Conservation (phyloP, 306 rosid species). For the Citrullus colocynthis region DNA sequence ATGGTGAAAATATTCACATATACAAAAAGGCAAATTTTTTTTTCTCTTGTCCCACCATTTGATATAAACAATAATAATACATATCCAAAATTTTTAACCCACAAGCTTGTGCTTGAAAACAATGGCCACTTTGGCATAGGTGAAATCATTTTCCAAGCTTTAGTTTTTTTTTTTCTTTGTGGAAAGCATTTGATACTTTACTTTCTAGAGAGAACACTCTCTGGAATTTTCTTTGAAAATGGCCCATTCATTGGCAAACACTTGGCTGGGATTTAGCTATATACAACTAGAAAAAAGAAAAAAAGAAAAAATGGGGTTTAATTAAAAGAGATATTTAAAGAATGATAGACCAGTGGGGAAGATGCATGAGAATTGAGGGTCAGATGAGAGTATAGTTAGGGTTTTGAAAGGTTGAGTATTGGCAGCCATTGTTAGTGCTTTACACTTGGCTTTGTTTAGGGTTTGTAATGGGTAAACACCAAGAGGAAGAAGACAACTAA, state of each 20-base stretch:
- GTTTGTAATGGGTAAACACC: not conserved
- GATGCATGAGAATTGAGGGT: not conserved
- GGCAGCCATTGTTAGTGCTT: slow-evolving; percentile 27
- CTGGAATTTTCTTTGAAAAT: not conserved
- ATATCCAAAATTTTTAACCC: slow-evolving; percentile 1
- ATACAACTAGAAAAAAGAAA: not conserved
- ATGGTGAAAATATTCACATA: not conserved
- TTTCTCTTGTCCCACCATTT: not conserved
- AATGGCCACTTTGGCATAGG: not conserved
- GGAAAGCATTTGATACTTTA: slow-evolving; percentile 1
- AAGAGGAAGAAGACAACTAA: not conserved
- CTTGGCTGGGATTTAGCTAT: not conserved
- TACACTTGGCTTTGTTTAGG: slow-evolving; percentile 24
- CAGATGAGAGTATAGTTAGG: not conserved
- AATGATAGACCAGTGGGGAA: not conserved
- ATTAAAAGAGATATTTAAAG: not conserved
- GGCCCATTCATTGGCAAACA: not conserved
- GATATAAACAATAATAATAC: not conserved
- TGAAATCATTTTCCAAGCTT: slow-evolving; percentile 5
- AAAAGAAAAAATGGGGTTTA: not conserved
- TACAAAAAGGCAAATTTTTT: not conserved
- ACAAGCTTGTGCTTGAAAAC: not conserved
- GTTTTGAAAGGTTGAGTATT: slow-evolving; percentile 8
- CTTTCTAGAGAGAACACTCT: not conserved
- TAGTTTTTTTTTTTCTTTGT: not conserved